A percentile compares a stretch with the other conserved stretches of the same genome.
Conservation (phyloP, 2,329 filamentous ascomycete genomes). For the Pleoardoris graminearum region DNA sequence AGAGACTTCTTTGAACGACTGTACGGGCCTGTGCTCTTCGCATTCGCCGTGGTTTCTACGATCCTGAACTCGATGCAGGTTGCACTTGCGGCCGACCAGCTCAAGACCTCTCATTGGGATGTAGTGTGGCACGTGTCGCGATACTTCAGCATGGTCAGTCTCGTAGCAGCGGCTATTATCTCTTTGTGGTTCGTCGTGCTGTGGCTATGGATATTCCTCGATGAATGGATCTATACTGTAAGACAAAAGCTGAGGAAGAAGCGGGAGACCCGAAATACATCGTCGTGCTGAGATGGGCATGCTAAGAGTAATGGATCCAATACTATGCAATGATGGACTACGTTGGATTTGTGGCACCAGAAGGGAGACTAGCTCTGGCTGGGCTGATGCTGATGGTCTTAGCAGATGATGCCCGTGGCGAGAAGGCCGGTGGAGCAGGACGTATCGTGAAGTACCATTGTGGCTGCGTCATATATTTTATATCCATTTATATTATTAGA, state of each 20-base stretch:
- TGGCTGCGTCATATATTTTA: too few species aligned
- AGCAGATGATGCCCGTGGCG: too few species aligned
- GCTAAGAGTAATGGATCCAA: too few species aligned
- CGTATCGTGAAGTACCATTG: too few species aligned
- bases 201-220: slow-evolving; percentile 13
- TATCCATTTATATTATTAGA: too few species aligned
- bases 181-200: slow-evolving; percentile 15
- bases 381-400: too few species aligned
- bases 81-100: slow-evolving; percentile 19
- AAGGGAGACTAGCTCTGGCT: too few species aligned
- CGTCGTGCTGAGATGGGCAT: neutral
- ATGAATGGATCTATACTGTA: slow-evolving; percentile 13
- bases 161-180: slow-evolving; percentile 9
- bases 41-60: slow-evolving; percentile 18
- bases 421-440: too few species aligned
- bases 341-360: too few species aligned
- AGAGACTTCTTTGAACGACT: slow-evolving; percentile 18
- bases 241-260: slow-evolving; percentile 6
- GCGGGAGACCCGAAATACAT: slow-evolving; percentile 55
- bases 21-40: slow-evolving; percentile 19
- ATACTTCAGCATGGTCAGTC: slow-evolving; percentile 15
- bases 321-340: too few species aligned
- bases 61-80: slow-evolving; percentile 25
- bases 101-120: slow-evolving; percentile 12
- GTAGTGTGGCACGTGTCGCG: slow-evolving; percentile 11